A percentile compares a stretch with the other conserved stretches of the same genome.
phyloP scores from a whole-genome alignment of 495 filamentous ascomycete genomes.

The Thermothielavioides terrestris region DNA sequence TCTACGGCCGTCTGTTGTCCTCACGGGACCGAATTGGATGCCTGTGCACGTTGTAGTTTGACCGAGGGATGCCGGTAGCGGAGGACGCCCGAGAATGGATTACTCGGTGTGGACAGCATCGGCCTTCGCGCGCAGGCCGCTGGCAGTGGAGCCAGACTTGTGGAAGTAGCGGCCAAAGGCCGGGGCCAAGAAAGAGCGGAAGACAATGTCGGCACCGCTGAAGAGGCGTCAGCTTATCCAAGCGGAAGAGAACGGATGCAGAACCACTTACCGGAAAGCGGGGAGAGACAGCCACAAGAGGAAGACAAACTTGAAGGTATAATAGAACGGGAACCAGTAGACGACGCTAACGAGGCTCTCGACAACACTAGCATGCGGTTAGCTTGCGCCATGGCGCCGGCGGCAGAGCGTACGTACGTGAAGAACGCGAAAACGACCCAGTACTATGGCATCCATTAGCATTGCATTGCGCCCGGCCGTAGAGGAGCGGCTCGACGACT shows the following conservation, averaged over 20 bases:
- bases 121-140: conserved; percentile 84
- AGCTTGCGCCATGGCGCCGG: not conserved
- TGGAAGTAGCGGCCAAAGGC: conserved; percentile 85
- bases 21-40: conserved; percentile 12
- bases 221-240: conserved; percentile 2
- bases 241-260: not conserved
- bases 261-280: conserved; percentile 66
- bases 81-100: not conserved
- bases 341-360: conserved; percentile 90
- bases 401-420: conserved; percentile 43
- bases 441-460: conserved; percentile 55
- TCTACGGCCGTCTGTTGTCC: not conserved
- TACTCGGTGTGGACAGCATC: conserved; percentile 62
- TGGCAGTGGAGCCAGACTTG: conserved; percentile 65
- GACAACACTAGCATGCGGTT: conserved; percentile 48
- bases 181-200: conserved; percentile 90
- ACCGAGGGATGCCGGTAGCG: not conserved
- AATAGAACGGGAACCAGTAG: conserved; percentile 99
- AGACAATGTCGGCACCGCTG: conserved; percentile 92
- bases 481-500: conserved; percentile 8
- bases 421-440: conserved; percentile 96
- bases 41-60: conserved; percentile 15
- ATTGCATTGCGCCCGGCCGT: not conserved
- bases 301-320: conserved; percentile 97
- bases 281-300: conserved; percentile 96